Percentiles rank a stretch among this genome's conserved stretches.
phyloP scores from a whole-genome alignment of 73 alveolate genomes.

The Paramecium pentaurelia region DNA sequence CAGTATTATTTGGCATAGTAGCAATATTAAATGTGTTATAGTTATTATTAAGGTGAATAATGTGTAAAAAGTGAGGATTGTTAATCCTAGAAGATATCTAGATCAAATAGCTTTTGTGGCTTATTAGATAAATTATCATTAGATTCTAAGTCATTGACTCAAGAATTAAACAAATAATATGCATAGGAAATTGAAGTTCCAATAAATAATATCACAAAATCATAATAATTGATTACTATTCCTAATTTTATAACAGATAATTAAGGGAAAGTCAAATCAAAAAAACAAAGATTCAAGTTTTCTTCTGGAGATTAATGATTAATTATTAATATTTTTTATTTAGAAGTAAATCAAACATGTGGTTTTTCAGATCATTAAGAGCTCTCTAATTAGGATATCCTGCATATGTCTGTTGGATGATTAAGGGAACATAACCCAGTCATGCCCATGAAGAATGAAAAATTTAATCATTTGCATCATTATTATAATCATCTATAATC shows the following conservation, averaged over 20 bases:
- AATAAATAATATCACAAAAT: neutral
- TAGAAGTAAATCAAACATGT: neutral
- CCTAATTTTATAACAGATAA: neutral
- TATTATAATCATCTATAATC: neutral
- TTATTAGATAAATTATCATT: neutral
- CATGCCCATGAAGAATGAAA: constrained; percentile 8
- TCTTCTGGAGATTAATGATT: neutral
- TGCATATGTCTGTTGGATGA: constrained; percentile 21
- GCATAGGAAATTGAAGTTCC: neutral
- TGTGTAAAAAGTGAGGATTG: neutral
- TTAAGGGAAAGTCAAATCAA: neutral
- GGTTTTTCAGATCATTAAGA: constrained; percentile 9
- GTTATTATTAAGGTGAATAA: neutral
- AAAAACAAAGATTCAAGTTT: neutral
- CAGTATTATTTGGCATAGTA: neutral
- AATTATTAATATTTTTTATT: neutral
- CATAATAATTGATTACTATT: neutral
- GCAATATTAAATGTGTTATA: neutral
- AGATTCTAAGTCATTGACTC: neutral
- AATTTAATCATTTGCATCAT: neutral
- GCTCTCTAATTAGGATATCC: neutral
- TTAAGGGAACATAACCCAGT: constrained; percentile 21
- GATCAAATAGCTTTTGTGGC: neutral
- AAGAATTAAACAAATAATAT: neutral
- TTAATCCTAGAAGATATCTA: neutral